phyloP scores from a whole-genome alignment of 306 rosid genomes.

The Parietaria judaica region DNA sequence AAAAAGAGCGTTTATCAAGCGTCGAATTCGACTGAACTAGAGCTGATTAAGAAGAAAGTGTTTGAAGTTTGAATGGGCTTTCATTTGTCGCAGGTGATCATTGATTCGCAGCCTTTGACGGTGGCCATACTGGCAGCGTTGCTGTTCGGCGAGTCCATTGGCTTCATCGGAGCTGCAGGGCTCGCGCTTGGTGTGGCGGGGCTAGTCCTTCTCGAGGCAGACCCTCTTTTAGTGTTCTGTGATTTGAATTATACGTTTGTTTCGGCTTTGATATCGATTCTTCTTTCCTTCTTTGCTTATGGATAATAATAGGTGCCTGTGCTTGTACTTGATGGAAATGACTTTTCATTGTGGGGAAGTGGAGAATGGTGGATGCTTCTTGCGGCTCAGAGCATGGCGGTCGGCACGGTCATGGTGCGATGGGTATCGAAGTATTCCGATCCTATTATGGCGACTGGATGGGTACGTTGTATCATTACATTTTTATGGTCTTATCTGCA shows the following conservation, averaged over 20 bases:
- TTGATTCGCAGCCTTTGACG: constrained; percentile 94
- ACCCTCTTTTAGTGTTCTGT: constrained; percentile 2
- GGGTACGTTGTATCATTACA: constrained; percentile 59
- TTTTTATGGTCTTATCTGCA: too few relatives aligned
- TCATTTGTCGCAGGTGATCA: constrained; percentile 60
- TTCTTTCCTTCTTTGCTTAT: too few relatives aligned
- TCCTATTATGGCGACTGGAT: constrained; percentile 96
- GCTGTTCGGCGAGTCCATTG: constrained; percentile 86
- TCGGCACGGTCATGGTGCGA: constrained; percentile 96
- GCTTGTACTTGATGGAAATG: constrained; percentile 46
- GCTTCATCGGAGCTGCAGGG: constrained; percentile 75
- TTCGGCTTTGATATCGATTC: too few relatives aligned
- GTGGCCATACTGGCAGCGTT: constrained; percentile 87
- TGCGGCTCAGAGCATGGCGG: constrained; percentile 99
- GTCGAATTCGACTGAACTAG: too few relatives aligned
- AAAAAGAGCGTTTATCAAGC: not conserved
- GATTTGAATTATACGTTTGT: too few relatives aligned
- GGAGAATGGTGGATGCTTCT: constrained; percentile 99
- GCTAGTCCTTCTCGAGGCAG: constrained; percentile 78
- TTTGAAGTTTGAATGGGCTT: not conserved
- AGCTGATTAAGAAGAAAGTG: too few relatives aligned
- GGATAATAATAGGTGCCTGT: constrained; percentile 45
- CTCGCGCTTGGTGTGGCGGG: constrained; percentile 87
- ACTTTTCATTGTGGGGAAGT: constrained; percentile 86
- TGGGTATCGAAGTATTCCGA: constrained; percentile 97